Percentiles rank a stretch among this genome's conserved stretches.
Evolutionary conservation across 441 rosid species (phyloP).

Genomic region (Adansonia grandidieri): DNA sequence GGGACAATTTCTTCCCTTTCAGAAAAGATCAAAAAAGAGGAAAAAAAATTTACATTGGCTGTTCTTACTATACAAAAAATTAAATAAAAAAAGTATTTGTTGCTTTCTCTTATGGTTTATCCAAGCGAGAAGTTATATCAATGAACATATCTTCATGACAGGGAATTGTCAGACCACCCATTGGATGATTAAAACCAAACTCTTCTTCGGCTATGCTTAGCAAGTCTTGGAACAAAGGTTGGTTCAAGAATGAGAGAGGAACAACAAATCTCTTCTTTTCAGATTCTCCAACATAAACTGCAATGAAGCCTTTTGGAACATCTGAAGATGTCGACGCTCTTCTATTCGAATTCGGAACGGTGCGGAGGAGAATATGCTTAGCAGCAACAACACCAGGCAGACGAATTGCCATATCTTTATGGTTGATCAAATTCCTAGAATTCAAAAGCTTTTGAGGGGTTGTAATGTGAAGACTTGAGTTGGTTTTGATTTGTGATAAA

Average conservation of each 20-base stretch:
- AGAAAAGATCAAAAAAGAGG: background rate
- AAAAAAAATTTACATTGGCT: background rate
- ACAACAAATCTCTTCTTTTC: constrained; percentile 30
- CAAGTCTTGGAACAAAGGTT: constrained; percentile 44
- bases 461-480: background rate
- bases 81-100: background rate
- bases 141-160: constrained; percentile 45
- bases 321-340: constrained; percentile 5
- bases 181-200: constrained; percentile 47
- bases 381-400: constrained; percentile 22
- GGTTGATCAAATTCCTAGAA: background rate
- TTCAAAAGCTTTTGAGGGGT: background rate
- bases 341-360: background rate
- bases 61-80: background rate
- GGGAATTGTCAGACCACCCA: constrained; percentile 58
- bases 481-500: background rate
- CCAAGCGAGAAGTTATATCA: constrained; percentile 38
- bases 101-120: background rate
- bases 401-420: constrained; percentile 26
- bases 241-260: constrained; percentile 45
- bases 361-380: constrained; percentile 23
- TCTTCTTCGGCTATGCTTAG: constrained; percentile 52
- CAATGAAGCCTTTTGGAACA: constrained; percentile 55
- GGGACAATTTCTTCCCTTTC: background rate
- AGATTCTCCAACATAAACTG: constrained; percentile 53